These are phyloP conservation scores for Batrachochytrium dendrobatidis DNA, from an alignment of 371 early-diverging fungal species.

Conservation along the genomic window DNA sequence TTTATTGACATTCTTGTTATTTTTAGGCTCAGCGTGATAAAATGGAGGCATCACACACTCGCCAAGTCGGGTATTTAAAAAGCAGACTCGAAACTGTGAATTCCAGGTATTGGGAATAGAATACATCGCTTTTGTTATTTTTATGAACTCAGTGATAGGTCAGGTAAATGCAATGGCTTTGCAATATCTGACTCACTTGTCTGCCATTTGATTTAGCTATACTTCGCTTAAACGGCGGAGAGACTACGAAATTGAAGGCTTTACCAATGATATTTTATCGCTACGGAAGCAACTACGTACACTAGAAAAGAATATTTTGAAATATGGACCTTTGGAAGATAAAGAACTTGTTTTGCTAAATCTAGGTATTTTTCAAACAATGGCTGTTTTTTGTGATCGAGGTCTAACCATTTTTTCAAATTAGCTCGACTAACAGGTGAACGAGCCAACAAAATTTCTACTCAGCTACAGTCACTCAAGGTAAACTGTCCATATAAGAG, in stretches of 20 bases:
- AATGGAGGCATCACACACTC: constrained; percentile 13
- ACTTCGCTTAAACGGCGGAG: constrained; percentile 34
- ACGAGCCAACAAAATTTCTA: constrained; percentile 29
- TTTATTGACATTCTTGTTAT: not conserved
- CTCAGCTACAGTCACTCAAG: constrained; percentile 34
- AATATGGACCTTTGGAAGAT: constrained; percentile 41
- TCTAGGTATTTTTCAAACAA: constrained; percentile 22
- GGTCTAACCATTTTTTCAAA: not conserved
- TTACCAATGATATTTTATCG: constrained; percentile 44
- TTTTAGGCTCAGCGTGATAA: constrained; percentile 15
- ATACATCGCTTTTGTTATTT: too few species aligned
- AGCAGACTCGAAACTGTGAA: constrained; percentile 16
- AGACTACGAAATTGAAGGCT: constrained; percentile 51
- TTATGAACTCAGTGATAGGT: too few species aligned
- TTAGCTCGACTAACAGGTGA: constrained; percentile 32
- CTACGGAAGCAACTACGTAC: constrained; percentile 37
- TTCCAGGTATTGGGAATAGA: constrained; percentile 24
- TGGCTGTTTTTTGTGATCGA: not conserved
- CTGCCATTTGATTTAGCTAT: too few species aligned
- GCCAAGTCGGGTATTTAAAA: constrained; percentile 19
- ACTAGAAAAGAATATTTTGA: constrained; percentile 39
- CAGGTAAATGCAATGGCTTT: too few species aligned
- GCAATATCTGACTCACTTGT: too few species aligned
- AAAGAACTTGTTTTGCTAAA: constrained; percentile 39
- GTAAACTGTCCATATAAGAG: constrained; percentile 8